Conservation (phyloP, 1,284 basidiomycete genomes). For the Ceratobasidium sp. region DNA sequence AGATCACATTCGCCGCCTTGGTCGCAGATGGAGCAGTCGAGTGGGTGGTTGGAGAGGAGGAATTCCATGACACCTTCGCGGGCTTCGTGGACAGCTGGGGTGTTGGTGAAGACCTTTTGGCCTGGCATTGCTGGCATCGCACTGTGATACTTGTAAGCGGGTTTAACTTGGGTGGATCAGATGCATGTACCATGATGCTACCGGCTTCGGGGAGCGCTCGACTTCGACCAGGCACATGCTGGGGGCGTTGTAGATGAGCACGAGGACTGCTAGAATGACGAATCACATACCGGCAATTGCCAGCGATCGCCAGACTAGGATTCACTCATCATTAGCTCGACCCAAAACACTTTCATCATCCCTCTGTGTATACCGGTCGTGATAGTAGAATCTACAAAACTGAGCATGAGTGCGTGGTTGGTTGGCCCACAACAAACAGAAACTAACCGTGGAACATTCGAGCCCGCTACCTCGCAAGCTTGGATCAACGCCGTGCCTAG, state of each 20-base stretch:
- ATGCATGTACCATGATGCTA: constrained; percentile 78
- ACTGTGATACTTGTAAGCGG: constrained; percentile 60
- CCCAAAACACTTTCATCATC: not conserved
- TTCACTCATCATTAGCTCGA: constrained; percentile 49
- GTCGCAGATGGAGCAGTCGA: constrained; percentile 99
- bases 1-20: constrained; percentile 99
- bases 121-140: constrained; percentile 99
- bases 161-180: constrained; percentile 6
- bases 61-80: constrained; percentile 99
- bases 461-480: constrained; percentile 91
- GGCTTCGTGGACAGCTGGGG: constrained; percentile 94
- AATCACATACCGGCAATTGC: constrained; percentile 86
- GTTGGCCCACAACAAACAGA: constrained; percentile 9
- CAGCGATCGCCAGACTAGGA: constrained; percentile 86
- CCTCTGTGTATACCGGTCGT: constrained; percentile 73
- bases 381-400: constrained; percentile 85
- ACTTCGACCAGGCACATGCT: constrained; percentile 99
- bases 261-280: not conserved
- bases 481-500: constrained; percentile 94
- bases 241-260: constrained; percentile 48
- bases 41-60: constrained; percentile 95
- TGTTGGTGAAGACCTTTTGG: constrained; percentile 95
- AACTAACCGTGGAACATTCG: constrained; percentile 70
- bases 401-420: constrained; percentile 49
- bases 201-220: constrained; percentile 93